These are phyloP conservation scores for Serendipita sp. DNA, from an alignment of 768 basidiomycete genomes.

Conservation along the genomic window DNA sequence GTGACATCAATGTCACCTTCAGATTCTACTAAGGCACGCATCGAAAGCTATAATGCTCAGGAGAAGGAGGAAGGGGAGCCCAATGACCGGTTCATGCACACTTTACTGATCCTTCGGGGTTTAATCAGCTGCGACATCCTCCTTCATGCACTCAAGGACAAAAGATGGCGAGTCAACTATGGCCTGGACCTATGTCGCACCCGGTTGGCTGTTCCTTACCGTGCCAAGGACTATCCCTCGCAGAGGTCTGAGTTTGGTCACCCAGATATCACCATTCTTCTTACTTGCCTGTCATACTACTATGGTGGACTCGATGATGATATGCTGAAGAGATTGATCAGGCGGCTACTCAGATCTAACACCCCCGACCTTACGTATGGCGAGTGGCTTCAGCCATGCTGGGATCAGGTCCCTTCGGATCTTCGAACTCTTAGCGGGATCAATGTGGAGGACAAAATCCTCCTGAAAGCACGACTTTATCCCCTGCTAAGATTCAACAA, in stretches of 20 bases:
- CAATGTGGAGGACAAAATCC: conserved; percentile 27
- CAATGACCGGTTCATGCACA: conserved; percentile 17
- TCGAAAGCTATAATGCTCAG: not conserved
- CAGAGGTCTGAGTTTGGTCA: conserved; percentile 35
- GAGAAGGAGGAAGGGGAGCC: not conserved
- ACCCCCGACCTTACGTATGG: conserved; percentile 28
- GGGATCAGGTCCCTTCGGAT: not conserved
- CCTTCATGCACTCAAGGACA: conserved; percentile 21
- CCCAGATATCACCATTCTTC: conserved; percentile 29
- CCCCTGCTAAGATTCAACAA: conserved; percentile 25
- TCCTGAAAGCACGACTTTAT: conserved; percentile 17
- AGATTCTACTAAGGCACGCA: conserved; percentile 6
- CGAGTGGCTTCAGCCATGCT: conserved; percentile 19
- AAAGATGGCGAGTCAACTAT: conserved; percentile 37
- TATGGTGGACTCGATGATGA: conserved; percentile 27
- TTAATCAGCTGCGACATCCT: conserved; percentile 29
- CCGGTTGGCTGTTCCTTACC: conserved; percentile 33
- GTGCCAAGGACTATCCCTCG: conserved; percentile 34
- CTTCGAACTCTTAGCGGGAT: conserved; percentile 24
- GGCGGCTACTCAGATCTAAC: conserved; percentile 24
- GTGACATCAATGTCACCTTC: conserved; percentile 12
- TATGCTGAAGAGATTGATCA: conserved; percentile 25
- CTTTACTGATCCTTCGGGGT: conserved; percentile 30
- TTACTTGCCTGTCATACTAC: conserved; percentile 35
- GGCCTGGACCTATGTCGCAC: conserved; percentile 29